Evolutionary conservation across 208 protist genomes (phyloP), one percentile per base, ranked within the genome.

Genomic region (Phytomonas sp.): DNA sequence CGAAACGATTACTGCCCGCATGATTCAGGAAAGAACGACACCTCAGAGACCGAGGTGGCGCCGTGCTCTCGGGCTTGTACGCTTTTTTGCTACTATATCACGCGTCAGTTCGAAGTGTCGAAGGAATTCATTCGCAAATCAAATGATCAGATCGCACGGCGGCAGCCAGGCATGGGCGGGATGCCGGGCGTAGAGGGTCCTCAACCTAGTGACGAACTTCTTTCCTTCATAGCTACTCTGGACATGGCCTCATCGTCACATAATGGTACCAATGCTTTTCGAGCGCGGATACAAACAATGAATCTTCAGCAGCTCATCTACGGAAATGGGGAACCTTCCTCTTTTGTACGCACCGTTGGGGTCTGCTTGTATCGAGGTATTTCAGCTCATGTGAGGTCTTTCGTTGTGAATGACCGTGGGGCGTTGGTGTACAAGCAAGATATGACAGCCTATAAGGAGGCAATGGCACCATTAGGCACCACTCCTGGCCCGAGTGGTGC

Each of bases 391-490:
- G 71, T 95, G 36, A 93, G 89, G 74, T 72, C 74, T 20, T 89
- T 93, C 61, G 59, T 61, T 6, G 87, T 80, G 34, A 93, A 85
- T 46, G 85, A 93, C 64, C 78, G 82, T 26, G 90, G 90, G 4
- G 85, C 85, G 33, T 69, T 95, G 40, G 77, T 95, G 32, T 95
- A 93, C 72, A 95, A 95, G 76, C 90, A 93, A 62, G 90, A 95
- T 61, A 88, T 95, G 32, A 95, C 85, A 23, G 90, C 87, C 32
- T 95, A 93, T 76, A 88, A 85, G 76, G 87, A 92, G 75, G 82
- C 84, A 17, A 89, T 95, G 87, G 64, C 61, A 11, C 90, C 90
- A 26, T 73, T 95, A 59, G 88, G 80, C 13, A 78, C 70, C 32
- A 84, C 82, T 15, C 81, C 87, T n/a, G 87, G 87, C 0, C 85